phyloP scores from a whole-genome alignment of 495 filamentous ascomycete genomes.

The Penicillium pulvis region DNA sequence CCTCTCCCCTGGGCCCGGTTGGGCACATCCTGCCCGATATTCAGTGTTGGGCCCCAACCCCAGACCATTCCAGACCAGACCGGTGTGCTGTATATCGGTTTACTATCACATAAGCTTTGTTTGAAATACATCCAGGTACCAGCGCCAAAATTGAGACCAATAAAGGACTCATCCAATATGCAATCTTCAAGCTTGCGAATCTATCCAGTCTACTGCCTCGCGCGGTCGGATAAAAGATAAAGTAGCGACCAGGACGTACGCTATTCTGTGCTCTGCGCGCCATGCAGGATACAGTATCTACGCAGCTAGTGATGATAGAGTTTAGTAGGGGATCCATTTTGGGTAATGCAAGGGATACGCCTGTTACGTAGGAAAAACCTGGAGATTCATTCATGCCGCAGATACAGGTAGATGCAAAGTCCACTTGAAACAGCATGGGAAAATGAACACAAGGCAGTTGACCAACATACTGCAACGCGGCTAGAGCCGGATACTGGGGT shows the following conservation, averaged over 20 bases:
- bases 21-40: conserved; percentile 20
- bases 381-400: neutral
- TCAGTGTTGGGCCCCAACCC: conserved; percentile 10
- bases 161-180: neutral
- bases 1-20: conserved; percentile 17
- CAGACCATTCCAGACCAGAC: neutral
- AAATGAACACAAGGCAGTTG: neutral
- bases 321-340: conserved; percentile 12
- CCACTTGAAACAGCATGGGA: neutral
- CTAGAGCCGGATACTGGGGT: neutral
- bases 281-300: conserved; percentile 21
- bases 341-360: conserved; percentile 17
- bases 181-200: neutral
- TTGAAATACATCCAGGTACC: conserved; percentile 15
- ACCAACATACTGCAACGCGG: neutral
- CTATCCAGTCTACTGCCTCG: neutral
- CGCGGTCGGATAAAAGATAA: neutral
- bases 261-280: conserved; percentile 9
- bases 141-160: neutral
- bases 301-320: conserved; percentile 14
- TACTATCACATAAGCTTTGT: neutral
- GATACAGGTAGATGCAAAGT: neutral
- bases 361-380: neutral
- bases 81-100: neutral
- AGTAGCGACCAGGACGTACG: neutral